Base-by-base conservation (phyloP, 2,329 filamentous ascomycete genomes). In the Aspergillus ustus region DNA sequence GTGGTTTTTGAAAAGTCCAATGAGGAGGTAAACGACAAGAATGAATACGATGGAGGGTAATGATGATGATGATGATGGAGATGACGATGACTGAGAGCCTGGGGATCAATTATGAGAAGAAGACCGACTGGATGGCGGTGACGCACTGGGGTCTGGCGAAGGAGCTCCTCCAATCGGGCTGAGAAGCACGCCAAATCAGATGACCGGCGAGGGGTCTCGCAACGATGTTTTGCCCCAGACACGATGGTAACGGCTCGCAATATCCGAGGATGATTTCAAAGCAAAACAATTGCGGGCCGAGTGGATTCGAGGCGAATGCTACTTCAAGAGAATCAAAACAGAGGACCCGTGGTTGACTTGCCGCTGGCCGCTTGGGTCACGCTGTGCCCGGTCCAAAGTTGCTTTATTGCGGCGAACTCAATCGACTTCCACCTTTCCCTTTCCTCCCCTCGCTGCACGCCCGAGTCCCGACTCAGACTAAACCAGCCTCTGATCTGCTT, bases 381-480 rank as follows among this genome's bases (percentile, higher is more conserved):
- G 22, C 7, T 29, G 13, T n/a, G 22, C n/a, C 40, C 19, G 37
- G 11, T 7, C 22, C 52, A 29, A 43, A 52, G 29, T 28, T 17
- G 31, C 25, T 15, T 17, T 34, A 4, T 34, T 8, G 9, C 15
- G 4, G 34, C 34, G 31, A 51, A 57, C 34, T 52, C 48, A 50
- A 57, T 50, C 29, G 20, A 40, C 19, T 28, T 52, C 25, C 37
- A n/a, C 7, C 45, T 57, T 34, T 34, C 37, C n/a, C n/a, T n/a
- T n/a, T n/a, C n/a, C n/a, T n/a, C n/a, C 17, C 34, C 31, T 43
- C 46, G 44, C 52, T 28, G 22, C 20, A 43, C 46, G 55, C 55
- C 55, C 55, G 55, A 44, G 29, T 34, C 55, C 55, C 55, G 55
- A 31, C 55, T 44, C 55, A 51, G 50, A 43, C 55, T 51, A 51